Percentiles rank a stretch among this genome's conserved stretches.
These are phyloP conservation scores for Penicillium atrosanguineum DNA, from an alignment of 495 filamentous ascomycete species.

Conservation along the genomic window DNA sequence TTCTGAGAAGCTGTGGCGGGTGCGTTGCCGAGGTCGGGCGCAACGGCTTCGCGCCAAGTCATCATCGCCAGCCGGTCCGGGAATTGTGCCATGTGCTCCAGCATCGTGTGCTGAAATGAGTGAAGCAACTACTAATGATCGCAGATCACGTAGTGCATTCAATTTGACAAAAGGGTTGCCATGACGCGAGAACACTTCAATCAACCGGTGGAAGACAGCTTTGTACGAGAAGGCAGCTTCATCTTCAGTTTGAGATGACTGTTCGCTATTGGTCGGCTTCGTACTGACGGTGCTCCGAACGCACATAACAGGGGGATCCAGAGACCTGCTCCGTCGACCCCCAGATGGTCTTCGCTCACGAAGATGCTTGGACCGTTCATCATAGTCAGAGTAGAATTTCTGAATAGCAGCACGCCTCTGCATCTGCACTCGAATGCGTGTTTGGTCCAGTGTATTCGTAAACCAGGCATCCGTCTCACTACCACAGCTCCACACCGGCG, in stretches of 20 bases:
- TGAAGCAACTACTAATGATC: constrained; percentile 76
- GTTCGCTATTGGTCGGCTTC: not conserved
- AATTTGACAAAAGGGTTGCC: constrained; percentile 87
- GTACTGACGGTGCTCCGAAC: not conserved
- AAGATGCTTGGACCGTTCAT: constrained; percentile 29
- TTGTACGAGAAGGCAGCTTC: constrained; percentile 61
- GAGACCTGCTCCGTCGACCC: constrained; percentile 36
- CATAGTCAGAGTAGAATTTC: constrained; percentile 43
- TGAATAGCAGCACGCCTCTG: constrained; percentile 54
- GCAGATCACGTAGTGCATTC: constrained; percentile 76
- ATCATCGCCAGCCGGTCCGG: not conserved
- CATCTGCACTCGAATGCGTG: constrained; percentile 74
- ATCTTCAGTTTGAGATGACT: constrained; percentile 8
- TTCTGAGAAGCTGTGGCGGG: constrained; percentile 40
- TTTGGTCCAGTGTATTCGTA: constrained; percentile 67
- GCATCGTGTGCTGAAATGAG: constrained; percentile 53
- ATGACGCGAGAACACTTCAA: constrained; percentile 85
- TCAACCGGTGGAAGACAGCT: constrained; percentile 71
- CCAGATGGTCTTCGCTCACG: constrained; percentile 22
- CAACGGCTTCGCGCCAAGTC: constrained; percentile 2
- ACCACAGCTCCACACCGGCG: constrained; percentile 74
- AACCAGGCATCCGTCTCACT: constrained; percentile 96
- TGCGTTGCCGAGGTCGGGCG: constrained; percentile 13
- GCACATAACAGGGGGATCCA: constrained; percentile 14
- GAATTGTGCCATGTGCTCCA: constrained; percentile 17